These are phyloP conservation scores for Thoreauomyces humboldtii DNA, from an alignment of 192 early-diverging fungal genomes.

Conservation along the genomic window DNA sequence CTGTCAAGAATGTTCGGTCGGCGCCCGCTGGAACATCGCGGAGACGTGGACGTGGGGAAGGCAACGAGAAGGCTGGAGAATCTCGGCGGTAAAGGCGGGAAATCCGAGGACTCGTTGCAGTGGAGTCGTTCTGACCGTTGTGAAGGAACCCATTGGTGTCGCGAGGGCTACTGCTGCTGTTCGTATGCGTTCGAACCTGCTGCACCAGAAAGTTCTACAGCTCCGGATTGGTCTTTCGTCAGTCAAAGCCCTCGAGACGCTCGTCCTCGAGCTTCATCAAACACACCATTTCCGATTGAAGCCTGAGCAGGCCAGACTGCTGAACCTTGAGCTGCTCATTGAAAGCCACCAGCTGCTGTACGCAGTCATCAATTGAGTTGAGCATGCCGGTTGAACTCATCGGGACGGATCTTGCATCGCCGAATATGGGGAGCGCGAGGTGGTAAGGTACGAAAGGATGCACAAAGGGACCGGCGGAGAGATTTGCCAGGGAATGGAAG, in stretches of 20 bases:
- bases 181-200: conserved; percentile 2
- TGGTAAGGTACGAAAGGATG: too few relatives aligned
- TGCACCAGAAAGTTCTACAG: conserved; percentile 4
- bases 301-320: neutral
- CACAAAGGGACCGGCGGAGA: too few relatives aligned
- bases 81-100: neutral
- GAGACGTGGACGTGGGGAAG: too few relatives aligned
- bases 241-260: too few relatives aligned
- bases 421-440: too few relatives aligned
- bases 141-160: neutral
- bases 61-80: too few relatives aligned
- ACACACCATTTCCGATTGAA: conserved; percentile 8
- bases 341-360: conserved; percentile 14
- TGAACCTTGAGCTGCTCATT: conserved; percentile 10
- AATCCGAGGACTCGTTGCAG: neutral
- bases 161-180: neutral
- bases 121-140: neutral
- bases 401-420: too few relatives aligned
- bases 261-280: too few relatives aligned
- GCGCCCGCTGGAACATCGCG: too few relatives aligned
- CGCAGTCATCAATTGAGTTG: conserved; percentile 12
- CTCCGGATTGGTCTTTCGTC: too few relatives aligned
- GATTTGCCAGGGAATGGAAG: too few relatives aligned
- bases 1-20: too few relatives aligned
- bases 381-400: neutral